Evolutionary conservation across 2,329 filamentous ascomycete genomes (phyloP).

Genomic region (Trichoderma simmonsii): DNA sequence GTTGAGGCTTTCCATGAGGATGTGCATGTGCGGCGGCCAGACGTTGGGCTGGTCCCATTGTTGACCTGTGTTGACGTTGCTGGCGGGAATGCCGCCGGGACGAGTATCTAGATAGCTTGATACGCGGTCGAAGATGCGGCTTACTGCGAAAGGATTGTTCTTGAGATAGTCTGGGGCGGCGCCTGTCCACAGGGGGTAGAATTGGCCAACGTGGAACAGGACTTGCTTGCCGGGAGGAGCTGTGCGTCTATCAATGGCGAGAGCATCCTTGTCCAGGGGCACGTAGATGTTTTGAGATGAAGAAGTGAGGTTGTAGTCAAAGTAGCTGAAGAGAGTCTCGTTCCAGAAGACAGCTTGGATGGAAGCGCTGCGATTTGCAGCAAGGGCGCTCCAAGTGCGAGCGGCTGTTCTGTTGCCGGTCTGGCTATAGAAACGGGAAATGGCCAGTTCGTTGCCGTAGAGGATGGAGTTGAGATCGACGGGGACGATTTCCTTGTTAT

Average conservation of each 20-base stretch:
- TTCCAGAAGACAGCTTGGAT: slow-evolving; percentile 66
- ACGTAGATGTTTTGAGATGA: slow-evolving; percentile 53
- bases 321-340: slow-evolving; percentile 59
- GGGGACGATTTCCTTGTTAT: slow-evolving; percentile 55
- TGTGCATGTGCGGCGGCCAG: slow-evolving; percentile 65
- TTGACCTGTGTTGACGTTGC: slow-evolving; percentile 58
- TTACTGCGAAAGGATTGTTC: slow-evolving; percentile 57
- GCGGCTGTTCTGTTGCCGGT: slow-evolving; percentile 51
- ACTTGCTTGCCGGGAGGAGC: slow-evolving; percentile 56
- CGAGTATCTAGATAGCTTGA: slow-evolving; percentile 49
- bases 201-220: slow-evolving; percentile 56
- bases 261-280: slow-evolving; percentile 44
- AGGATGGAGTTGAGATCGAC: slow-evolving; percentile 68
- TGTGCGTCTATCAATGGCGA: slow-evolving; percentile 29
- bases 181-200: slow-evolving; percentile 68
- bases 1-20: slow-evolving; percentile 59
- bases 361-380: slow-evolving; percentile 54
- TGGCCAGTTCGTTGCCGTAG: slow-evolving; percentile 61
- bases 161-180: slow-evolving; percentile 57
- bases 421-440: slow-evolving; percentile 51
- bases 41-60: slow-evolving; percentile 71
- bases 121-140: slow-evolving; percentile 53
- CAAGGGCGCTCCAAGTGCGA: slow-evolving; percentile 47
- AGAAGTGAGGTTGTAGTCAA: slow-evolving; percentile 66
- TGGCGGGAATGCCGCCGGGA: slow-evolving; percentile 58